Conservation (phyloP, 768 basidiomycete species). For the Lentinula raphanica region DNA sequence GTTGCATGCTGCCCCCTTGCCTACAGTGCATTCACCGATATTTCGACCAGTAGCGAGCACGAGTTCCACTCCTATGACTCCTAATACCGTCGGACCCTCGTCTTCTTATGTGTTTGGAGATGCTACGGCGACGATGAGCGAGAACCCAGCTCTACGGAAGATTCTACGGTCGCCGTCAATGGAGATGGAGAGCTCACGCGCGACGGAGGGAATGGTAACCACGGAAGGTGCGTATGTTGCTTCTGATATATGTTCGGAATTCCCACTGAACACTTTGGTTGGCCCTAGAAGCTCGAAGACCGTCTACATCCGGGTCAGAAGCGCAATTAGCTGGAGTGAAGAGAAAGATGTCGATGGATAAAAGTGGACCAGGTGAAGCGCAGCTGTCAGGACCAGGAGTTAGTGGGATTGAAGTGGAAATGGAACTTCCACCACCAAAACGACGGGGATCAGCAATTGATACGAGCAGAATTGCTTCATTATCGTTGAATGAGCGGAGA, state of each 20-base stretch:
- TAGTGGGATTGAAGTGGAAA: slow-evolving; percentile 51
- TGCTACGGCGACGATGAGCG: slow-evolving; percentile 38
- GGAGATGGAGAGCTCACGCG: slow-evolving; percentile 22
- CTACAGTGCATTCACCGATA: slow-evolving; percentile 11
- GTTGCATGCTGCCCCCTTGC: slow-evolving; percentile 51
- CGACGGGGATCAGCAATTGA: slow-evolving; percentile 82
- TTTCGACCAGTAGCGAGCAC: slow-evolving; percentile 9
- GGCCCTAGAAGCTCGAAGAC: slow-evolving; percentile 45
- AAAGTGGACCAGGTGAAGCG: slow-evolving; percentile 55
- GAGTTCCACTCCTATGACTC: slow-evolving; percentile 23
- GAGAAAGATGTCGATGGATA: slow-evolving; percentile 78
- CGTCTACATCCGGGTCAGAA: slow-evolving; percentile 1
- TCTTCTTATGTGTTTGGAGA: slow-evolving; percentile 73
- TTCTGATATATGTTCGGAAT: not conserved
- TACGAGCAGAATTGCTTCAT: slow-evolving; percentile 66
- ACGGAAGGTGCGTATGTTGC: slow-evolving; percentile 6
- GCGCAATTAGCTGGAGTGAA: slow-evolving; percentile 48
- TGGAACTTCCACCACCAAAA: slow-evolving; percentile 69
- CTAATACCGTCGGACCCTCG: slow-evolving; percentile 48
- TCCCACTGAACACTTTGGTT: slow-evolving; percentile 46
- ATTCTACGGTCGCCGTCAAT: slow-evolving; percentile 54
- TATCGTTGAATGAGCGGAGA: slow-evolving; percentile 74
- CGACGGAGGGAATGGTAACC: not conserved
- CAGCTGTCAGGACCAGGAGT: slow-evolving; percentile 66
- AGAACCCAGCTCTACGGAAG: slow-evolving; percentile 44